These are phyloP conservation scores for Erythrobasidium hasegawianum DNA, from an alignment of 1,284 basidiomycete species.

Conservation along the genomic window DNA sequence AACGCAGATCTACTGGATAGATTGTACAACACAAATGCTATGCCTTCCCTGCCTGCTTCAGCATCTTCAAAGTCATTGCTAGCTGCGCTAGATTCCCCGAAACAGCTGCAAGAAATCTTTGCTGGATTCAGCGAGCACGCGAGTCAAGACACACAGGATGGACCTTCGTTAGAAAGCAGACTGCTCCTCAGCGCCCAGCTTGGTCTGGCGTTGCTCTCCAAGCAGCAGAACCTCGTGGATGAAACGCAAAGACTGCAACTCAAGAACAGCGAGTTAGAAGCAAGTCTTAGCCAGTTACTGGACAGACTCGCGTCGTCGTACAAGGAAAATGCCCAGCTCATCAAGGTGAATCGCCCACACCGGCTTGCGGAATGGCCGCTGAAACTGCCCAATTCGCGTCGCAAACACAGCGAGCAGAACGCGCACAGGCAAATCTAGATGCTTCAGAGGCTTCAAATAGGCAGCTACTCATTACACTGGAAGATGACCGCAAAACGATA, in stretches of 20 bases:
- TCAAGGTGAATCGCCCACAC: conserved; percentile 58
- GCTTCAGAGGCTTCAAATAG: conserved; percentile 74
- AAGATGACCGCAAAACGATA: conserved; percentile 67
- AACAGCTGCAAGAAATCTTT: conserved; percentile 25
- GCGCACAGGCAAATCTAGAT: conserved; percentile 76
- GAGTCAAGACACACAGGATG: background rate
- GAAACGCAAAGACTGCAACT: conserved; percentile 17
- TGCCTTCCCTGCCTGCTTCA: conserved; percentile 15
- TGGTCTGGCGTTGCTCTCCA: conserved; percentile 77
- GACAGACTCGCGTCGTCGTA: conserved; percentile 51
- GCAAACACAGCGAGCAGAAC: conserved; percentile 63
- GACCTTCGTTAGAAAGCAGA: conserved; percentile 36
- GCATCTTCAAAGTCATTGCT: conserved; percentile 29
- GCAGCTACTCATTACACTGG: conserved; percentile 67
- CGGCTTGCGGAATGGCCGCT: conserved; percentile 45
- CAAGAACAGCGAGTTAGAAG: conserved; percentile 37
- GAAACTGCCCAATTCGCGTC: conserved; percentile 39
- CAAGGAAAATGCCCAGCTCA: conserved; percentile 61
- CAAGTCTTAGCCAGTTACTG: conserved; percentile 45
- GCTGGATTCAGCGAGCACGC: conserved; percentile 19
- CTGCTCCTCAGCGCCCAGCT: conserved; percentile 56
- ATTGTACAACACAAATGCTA: background rate
- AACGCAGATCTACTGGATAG: too few species aligned
- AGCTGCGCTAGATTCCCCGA: conserved; percentile 24
- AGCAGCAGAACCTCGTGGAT: conserved; percentile 39